Evolutionary conservation across 192 early-diverging fungal genomes (phyloP).

Genomic region (Coemansia sp.): DNA sequence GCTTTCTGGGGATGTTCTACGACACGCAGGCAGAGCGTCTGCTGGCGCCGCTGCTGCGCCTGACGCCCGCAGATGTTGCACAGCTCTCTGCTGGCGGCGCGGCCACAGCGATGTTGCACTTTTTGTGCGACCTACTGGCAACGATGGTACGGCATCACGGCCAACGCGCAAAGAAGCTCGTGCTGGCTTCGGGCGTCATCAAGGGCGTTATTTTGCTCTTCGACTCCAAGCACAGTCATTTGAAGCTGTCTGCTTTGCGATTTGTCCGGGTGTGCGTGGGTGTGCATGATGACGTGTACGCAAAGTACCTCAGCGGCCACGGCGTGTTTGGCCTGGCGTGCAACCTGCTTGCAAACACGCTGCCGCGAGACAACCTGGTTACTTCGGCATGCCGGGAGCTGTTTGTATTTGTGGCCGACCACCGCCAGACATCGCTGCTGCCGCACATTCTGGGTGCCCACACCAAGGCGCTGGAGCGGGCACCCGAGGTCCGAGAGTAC

Average conservation of each 20-base stretch:
- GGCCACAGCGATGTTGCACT: conserved; percentile 5
- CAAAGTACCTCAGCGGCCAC: conserved; percentile 69
- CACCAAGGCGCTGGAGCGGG: conserved; percentile 12
- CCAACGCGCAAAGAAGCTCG: conserved; percentile 72
- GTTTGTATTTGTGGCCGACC: conserved; percentile 72
- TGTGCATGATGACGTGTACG: conserved; percentile 78
- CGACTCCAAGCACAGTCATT: conserved; percentile 59
- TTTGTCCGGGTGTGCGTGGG: conserved; percentile 75
- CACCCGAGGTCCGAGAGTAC: conserved; percentile 12
- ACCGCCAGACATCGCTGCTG: conserved; percentile 67
- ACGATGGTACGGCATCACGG: conserved; percentile 70
- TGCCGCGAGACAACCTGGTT: conserved; percentile 73
- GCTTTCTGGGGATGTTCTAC: conserved; percentile 81
- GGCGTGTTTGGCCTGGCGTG: conserved; percentile 69
- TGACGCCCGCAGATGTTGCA: conserved; percentile 40
- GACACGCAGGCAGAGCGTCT: conserved; percentile 57
- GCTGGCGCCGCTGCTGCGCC: conserved; percentile 59
- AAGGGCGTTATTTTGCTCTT: conserved; percentile 64
- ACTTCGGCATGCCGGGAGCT: conserved; percentile 90
- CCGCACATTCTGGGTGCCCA: conserved; percentile 56
- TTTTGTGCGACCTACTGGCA: conserved; percentile 72
- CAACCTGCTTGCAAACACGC: conserved; percentile 56
- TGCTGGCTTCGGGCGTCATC: conserved; percentile 61
- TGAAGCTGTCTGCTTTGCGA: conserved; percentile 75
- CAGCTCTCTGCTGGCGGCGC: conserved; percentile 6